Evolutionary conservation across 163 green algal species (phyloP).

Genomic region (Scenedesmus sp.): DNA sequence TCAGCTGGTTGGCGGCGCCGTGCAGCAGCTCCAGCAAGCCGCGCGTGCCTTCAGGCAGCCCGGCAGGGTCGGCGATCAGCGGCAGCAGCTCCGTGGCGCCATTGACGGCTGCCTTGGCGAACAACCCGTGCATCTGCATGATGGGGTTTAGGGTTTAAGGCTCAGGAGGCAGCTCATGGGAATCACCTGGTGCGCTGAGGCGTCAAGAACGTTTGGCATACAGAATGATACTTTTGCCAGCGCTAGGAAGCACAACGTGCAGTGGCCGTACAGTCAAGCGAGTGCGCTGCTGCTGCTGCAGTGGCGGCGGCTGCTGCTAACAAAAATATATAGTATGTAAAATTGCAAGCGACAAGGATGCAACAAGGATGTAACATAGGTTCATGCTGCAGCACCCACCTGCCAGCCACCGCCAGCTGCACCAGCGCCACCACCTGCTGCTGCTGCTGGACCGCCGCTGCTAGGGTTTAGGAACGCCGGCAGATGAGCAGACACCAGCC

Average conservation of each 20-base stretch:
- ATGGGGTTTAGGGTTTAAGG: too few relatives aligned
- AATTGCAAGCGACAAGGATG: too few relatives aligned
- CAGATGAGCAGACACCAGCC: conserved; percentile 53
- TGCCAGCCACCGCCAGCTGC: conserved; percentile 1
- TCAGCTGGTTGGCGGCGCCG: conserved; percentile 48
- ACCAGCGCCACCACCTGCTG: not conserved
- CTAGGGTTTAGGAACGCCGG: conserved; percentile 48
- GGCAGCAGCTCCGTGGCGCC: conserved; percentile 72
- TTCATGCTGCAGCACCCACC: not conserved
- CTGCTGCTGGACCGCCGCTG: conserved; percentile 1
- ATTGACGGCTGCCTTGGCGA: conserved; percentile 63
- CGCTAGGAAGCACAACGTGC: too few relatives aligned
- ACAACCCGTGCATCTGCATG: conserved; percentile 62
- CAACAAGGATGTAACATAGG: not conserved
- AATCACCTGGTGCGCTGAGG: too few relatives aligned
- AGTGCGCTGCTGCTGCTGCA: too few relatives aligned
- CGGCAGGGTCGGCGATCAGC: conserved; percentile 63
- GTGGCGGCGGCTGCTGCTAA: too few relatives aligned
- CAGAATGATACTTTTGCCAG: too few relatives aligned
- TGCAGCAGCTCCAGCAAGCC: conserved; percentile 66
- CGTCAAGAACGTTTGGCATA: too few relatives aligned
- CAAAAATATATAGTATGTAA: too few relatives aligned
- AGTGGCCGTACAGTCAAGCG: too few relatives aligned
- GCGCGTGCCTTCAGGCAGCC: conserved; percentile 54
- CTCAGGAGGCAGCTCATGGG: too few relatives aligned